These are phyloP conservation scores for Plenodomus biglobosus DNA, from an alignment of 2,329 filamentous ascomycete species.

Conservation along the genomic window DNA sequence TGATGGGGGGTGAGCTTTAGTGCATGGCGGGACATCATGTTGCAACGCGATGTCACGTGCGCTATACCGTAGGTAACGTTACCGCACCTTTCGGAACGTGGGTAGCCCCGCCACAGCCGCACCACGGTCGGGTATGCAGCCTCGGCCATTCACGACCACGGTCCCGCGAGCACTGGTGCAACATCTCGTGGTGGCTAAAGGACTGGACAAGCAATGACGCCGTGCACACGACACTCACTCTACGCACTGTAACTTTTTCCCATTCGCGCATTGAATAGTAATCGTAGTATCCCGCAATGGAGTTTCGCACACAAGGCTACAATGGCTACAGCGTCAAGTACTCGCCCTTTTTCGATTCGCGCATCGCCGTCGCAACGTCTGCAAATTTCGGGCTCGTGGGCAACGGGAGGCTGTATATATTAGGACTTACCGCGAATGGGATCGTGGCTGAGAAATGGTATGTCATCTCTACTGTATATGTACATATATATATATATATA, in stretches of 20 bases:
- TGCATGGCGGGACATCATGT: too few species aligned
- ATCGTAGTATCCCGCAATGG: conserved; percentile 58
- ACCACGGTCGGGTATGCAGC: conserved; percentile 4
- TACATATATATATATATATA: background rate
- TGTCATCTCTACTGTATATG: conserved; percentile 4
- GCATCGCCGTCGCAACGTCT: conserved; percentile 85
- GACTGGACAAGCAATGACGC: conserved; percentile 21
- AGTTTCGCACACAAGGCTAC: conserved; percentile 90
- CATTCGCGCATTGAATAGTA: background rate
- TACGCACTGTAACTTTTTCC: conserved; percentile 14
- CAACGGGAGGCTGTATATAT: conserved; percentile 85
- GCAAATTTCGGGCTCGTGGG: conserved; percentile 97
- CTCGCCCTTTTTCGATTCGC: conserved; percentile 95
- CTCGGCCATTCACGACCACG: conserved; percentile 24
- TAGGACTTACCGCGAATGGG: conserved; percentile 79
- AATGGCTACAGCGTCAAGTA: conserved; percentile 98
- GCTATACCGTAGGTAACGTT: background rate
- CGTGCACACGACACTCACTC: background rate
- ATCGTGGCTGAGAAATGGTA: conserved; percentile 83
- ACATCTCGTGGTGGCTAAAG: conserved; percentile 15
- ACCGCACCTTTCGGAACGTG: too few species aligned
- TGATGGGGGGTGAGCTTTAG: background rate
- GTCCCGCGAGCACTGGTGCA: conserved; percentile 21
- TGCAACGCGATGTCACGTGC: conserved; percentile 21
- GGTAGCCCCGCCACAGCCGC: conserved; percentile 18